Evolutionary conservation across 2,329 filamentous ascomycete species (phyloP).

Genomic region (Clonostachys rhizophaga): DNA sequence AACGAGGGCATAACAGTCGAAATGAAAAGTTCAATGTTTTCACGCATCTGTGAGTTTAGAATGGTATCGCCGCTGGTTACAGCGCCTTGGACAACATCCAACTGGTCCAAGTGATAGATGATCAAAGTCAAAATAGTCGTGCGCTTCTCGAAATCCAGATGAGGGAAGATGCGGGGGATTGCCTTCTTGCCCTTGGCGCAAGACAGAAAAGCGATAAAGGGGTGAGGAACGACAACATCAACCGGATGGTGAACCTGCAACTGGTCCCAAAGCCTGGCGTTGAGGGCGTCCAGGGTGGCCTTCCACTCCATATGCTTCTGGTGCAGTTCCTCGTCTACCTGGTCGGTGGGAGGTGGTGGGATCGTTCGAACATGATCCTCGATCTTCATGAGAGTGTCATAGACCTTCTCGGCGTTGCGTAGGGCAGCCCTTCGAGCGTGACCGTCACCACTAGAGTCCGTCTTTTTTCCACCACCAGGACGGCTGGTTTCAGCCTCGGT

Average conservation of each 20-base stretch:
- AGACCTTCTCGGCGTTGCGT: conserved; percentile 83
- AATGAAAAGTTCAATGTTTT: conserved; percentile 90
- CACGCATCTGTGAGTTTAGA: conserved; percentile 72
- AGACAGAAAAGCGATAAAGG: conserved; percentile 93
- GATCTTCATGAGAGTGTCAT: conserved; percentile 83
- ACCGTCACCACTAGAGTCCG: conserved; percentile 27
- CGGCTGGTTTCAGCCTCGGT: conserved; percentile 61
- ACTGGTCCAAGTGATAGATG: conserved; percentile 83
- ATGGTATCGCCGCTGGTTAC: conserved; percentile 67
- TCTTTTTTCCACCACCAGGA: conserved; percentile 41
- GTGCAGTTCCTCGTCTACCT: conserved; percentile 58
- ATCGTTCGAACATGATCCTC: conserved; percentile 87
- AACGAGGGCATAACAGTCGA: conserved; percentile 85
- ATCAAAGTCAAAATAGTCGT: conserved; percentile 96
- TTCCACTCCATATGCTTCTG: conserved; percentile 75
- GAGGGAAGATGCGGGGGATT: conserved; percentile 89
- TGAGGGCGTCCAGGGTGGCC: conserved; percentile 56
- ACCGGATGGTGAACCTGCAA: conserved; percentile 94
- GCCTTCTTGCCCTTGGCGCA: conserved; percentile 96
- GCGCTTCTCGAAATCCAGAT: conserved; percentile 87
- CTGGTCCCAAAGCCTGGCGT: conserved; percentile 75
- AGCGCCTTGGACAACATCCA: conserved; percentile 82
- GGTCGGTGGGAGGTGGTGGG: conserved; percentile 56
- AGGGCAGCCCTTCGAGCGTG: conserved; percentile 80
- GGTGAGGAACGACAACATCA: conserved; percentile 70